Conservation (phyloP, 129 eudicot species). For the Centrapalus pauciflorus region DNA sequence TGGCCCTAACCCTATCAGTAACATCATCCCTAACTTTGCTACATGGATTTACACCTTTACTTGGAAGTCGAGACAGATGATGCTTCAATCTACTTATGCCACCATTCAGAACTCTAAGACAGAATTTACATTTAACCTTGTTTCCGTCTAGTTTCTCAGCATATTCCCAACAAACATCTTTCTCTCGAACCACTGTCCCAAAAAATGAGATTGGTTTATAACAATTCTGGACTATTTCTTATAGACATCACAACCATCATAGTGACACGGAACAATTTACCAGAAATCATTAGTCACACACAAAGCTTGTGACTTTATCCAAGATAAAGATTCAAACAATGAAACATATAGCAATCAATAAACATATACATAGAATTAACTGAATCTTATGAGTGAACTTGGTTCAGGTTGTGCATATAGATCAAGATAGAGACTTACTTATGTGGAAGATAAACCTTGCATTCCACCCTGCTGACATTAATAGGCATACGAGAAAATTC, state of each 20-base stretch:
- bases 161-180: slow-evolving; percentile 91
- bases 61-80: slow-evolving; percentile 88
- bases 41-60: slow-evolving; percentile 96
- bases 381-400: background rate
- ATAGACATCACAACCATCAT: background rate
- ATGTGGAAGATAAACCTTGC: slow-evolving; percentile 21
- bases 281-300: background rate
- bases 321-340: background rate
- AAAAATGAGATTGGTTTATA: slow-evolving; percentile 6
- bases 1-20: slow-evolving; percentile 60
- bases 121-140: slow-evolving; percentile 93
- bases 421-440: slow-evolving; percentile 31
- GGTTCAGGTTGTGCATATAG: background rate
- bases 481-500: background rate
- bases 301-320: background rate
- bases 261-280: background rate
- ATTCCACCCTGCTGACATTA: slow-evolving; percentile 22
- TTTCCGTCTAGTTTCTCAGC: slow-evolving; percentile 93
- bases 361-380: background rate
- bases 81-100: slow-evolving; percentile 92
- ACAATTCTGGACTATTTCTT: background rate
- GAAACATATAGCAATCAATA: background rate
- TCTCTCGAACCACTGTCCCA: slow-evolving; percentile 83
- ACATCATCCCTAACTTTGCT: slow-evolving; percentile 91
- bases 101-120: slow-evolving; percentile 76